Base-by-base conservation (phyloP, 2,329 filamentous ascomycete genomes). In the Aureobasidium sp. region DNA sequence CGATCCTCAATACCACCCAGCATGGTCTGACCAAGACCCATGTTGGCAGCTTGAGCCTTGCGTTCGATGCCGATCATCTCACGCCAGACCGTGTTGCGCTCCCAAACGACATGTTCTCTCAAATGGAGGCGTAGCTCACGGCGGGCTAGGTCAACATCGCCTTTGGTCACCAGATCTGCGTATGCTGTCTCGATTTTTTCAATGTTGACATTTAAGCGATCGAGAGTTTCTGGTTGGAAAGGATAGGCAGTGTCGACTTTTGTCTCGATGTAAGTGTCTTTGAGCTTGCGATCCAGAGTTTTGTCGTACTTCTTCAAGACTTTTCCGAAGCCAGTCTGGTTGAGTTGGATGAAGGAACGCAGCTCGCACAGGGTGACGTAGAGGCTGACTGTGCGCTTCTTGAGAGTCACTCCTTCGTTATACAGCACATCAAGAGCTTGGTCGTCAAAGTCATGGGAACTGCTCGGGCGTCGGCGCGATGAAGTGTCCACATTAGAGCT, bases 231-330 rank as follows among this genome's bases (percentile, higher is more conserved):
- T 12, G 86, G 80, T 53, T 84, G 84, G 76, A 99, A 99, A 0
- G 91, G 88, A 69, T 94, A 90, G 0, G 92, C 89, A 0, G 86
- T 80, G 63, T 89, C 85, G 59, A 99, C 91, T 39, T 84, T 81
- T 36, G 84, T 78, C 62, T 84, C 82, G 74, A 97, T 85, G 73
- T 96, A 99, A 50, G 82, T 79, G 15, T 84, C 79, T 67, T 93
- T 91, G 61, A 97, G 79, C 68, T 87, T 87, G 66, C 87, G 87
- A 74, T 97, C 88, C 63, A 96, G 78, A 62, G 89, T 97, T 80
- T 99, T 99, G 81, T 99, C 94, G 71, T 94, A 99, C 75, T 99
- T 99, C 78, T 99, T 99, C 67, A 97, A 78, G 0, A 96, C 92
- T 76, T 99, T 99, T 70, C 87, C 85, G 77, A 99, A 99, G 13